phyloP scores from a whole-genome alignment of 192 early-diverging fungal species.

The Haplosporangium gracile region DNA sequence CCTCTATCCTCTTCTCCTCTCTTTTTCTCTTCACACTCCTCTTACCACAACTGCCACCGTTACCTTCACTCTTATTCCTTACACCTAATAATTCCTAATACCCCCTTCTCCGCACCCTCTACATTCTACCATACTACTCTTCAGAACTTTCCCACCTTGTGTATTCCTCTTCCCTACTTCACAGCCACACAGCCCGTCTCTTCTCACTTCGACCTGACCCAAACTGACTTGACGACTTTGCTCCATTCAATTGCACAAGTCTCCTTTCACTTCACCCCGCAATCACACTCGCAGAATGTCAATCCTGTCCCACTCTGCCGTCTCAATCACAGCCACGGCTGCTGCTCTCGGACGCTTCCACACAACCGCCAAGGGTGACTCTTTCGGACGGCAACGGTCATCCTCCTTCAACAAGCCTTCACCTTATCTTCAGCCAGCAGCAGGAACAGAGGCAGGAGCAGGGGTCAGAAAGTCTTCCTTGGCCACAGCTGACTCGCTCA shows the following conservation, averaged over 20 bases:
- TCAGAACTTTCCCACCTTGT: no score
- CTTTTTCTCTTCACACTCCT: not conserved
- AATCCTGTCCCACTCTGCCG: constrained; percentile 14
- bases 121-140: not conserved
- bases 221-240: not conserved
- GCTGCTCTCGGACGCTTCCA: constrained; percentile 43
- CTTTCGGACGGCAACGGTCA: constrained; percentile 33
- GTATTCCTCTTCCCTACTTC: not conserved
- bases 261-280: not conserved
- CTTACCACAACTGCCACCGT: not conserved
- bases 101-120: not conserved
- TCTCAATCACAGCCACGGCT: constrained; percentile 16
- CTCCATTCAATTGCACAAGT: not conserved
- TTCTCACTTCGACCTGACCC: not conserved
- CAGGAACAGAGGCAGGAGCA: not conserved
- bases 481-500: not conserved
- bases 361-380: constrained; percentile 1
- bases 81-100: not conserved
- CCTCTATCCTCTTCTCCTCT: not conserved
- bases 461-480: not conserved
- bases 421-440: not conserved
- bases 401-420: constrained; percentile 27
- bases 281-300: constrained; percentile 20
- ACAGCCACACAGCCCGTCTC: not conserved
- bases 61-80: not conserved